Percentiles rank a stretch among this genome's conserved stretches.
These are phyloP conservation scores for Clitopilus hobsonii DNA, from an alignment of 768 basidiomycete genomes.

Conservation along the genomic window DNA sequence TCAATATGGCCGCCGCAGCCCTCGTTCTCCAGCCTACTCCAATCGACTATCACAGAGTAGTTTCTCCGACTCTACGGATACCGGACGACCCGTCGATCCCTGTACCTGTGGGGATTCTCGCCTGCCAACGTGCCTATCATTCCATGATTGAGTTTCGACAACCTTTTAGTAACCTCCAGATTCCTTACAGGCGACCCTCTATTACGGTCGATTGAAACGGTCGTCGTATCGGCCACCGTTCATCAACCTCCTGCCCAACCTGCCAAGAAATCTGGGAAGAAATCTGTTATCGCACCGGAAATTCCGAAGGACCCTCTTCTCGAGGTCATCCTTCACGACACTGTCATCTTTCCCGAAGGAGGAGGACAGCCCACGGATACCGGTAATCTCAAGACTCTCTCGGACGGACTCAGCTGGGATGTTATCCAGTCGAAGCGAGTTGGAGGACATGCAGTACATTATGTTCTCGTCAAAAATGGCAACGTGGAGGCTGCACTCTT, in stretches of 20 bases:
- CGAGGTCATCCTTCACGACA: conserved; percentile 70
- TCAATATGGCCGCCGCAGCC: conserved; percentile 31
- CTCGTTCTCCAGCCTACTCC: conserved; percentile 42
- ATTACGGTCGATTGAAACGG: conserved; percentile 51
- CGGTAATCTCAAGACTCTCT: conserved; percentile 45
- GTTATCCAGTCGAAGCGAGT: conserved; percentile 65
- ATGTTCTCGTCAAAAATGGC: conserved; percentile 41
- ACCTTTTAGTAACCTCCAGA: conserved; percentile 3
- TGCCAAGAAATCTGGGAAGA: conserved; percentile 49
- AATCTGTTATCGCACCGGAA: conserved; percentile 46
- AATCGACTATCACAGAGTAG: conserved; percentile 58
- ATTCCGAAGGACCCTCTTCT: conserved; percentile 43
- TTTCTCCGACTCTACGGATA: conserved; percentile 52
- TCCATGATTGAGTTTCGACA: conserved; percentile 3
- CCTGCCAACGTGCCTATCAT: conserved; percentile 61
- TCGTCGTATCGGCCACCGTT: conserved; percentile 44
- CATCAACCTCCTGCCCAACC: conserved; percentile 36
- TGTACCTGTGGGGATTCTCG: conserved; percentile 72
- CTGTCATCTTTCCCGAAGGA: conserved; percentile 78
- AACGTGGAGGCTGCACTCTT: conserved; percentile 36
- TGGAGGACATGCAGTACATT: conserved; percentile 75
- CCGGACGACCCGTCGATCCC: conserved; percentile 45
- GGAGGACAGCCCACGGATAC: conserved; percentile 79
- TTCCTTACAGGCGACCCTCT: conserved; percentile 61
- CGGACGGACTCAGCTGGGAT: conserved; percentile 44